Conservation (phyloP, 2,329 filamentous ascomycete species). For the Aspergillus sp. region DNA sequence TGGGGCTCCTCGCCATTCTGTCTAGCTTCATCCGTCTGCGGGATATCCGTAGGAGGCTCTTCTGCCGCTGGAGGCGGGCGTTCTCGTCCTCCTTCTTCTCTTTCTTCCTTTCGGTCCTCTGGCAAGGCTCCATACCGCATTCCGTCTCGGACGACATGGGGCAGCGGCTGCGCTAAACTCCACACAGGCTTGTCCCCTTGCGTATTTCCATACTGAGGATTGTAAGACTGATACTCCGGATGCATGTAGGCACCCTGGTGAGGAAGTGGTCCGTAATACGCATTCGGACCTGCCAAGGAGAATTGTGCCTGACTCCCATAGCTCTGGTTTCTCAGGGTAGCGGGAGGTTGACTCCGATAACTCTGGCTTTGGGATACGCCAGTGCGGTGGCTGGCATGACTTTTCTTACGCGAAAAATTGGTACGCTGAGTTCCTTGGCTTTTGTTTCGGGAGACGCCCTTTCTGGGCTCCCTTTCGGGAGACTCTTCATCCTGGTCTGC, state of each 20-base stretch:
- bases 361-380: background rate
- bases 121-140: conserved; percentile 37
- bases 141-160: conserved; percentile 52
- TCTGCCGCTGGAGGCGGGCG: background rate
- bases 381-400: background rate
- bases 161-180: conserved; percentile 54
- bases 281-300: background rate
- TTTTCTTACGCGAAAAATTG: background rate
- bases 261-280: background rate
- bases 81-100: background rate
- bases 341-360: background rate
- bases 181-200: conserved; percentile 51
- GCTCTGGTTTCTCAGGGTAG: background rate
- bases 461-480: background rate
- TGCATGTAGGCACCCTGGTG: conserved; percentile 11
- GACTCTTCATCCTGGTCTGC: background rate
- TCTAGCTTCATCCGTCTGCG: conserved; percentile 4
- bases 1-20: background rate
- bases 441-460: background rate
- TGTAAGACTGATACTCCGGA: conserved; percentile 36
- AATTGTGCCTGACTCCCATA: background rate
- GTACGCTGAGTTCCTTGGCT: background rate
- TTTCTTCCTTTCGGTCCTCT: conserved; percentile 11
- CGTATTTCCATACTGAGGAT: conserved; percentile 52
- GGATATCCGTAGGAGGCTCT: background rate